Base-by-base conservation (phyloP, 805 yeast genomes). In the Candida palmyrensis region DNA sequence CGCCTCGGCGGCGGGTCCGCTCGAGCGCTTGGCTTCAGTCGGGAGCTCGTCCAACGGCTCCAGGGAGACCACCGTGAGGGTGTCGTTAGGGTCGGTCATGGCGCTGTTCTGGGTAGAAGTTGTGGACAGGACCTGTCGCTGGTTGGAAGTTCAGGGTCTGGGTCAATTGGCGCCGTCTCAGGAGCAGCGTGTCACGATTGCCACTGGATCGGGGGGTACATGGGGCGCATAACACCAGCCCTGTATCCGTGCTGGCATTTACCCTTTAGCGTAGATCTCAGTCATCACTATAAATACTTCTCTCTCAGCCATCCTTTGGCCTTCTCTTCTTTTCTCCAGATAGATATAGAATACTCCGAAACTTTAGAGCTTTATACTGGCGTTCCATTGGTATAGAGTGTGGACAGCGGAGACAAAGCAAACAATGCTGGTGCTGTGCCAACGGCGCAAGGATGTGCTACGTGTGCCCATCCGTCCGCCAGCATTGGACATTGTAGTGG, bases 331-430 rank as follows among this genome's bases (percentile, higher is more conserved):
- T 28, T 39, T 40, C 45, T 36, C 39, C 32, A 36, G 59, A 57
- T 55, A 55, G 57, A 30, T 41, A 38, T 42, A 37, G 30, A 39
- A 40, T 37, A 27, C 67, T 59, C 63, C 64, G 64, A 55, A 45
- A 36, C 44, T 42, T 45, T 65, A 65, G 71, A 65, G 68, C 71
- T 64, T 57, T 47, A 44, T 49, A 50, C 42, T 45, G 43, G 20
- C 20, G 35, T 44, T 41, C 35, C 49, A 41, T 55, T 51, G 54
- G 41, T 55, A 43, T 46, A 45, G 52, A 60, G 71, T 65, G 69
- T 65, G 71, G 71, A 65, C 69, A 64, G 59, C 66, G 68, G 69
- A 65, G 71, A 50, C 52, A 64, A 32, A 64, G 17, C 17, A 44
- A 53, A 25, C 14, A 28, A 23, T 23, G 29, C n/a, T 31, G 36